Evolutionary conservation across 257 asterid genomes (phyloP).

Genomic region (Eustoma russellianum): DNA sequence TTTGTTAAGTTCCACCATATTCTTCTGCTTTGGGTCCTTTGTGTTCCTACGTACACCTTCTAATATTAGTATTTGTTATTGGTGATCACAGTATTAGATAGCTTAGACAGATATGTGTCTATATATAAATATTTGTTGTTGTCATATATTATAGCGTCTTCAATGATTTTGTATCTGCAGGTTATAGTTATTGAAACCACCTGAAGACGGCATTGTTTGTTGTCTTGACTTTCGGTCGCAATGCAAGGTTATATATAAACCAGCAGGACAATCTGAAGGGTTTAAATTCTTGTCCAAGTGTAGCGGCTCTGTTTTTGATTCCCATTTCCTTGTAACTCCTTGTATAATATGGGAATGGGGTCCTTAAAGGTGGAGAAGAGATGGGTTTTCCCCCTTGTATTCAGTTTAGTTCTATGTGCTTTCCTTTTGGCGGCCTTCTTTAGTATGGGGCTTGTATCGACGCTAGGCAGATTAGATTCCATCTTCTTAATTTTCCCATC

Average conservation of each 20-base stretch:
- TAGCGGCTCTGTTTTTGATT: slow-evolving; percentile 17
- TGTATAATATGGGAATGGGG: slow-evolving; percentile 54
- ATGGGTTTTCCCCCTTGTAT: slow-evolving; percentile 67
- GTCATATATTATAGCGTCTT: too few relatives aligned
- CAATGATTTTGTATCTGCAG: slow-evolving; percentile 4
- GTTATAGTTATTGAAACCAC: slow-evolving; percentile 18
- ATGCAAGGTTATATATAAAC: slow-evolving; percentile 11
- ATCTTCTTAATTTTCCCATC: slow-evolving; percentile 48
- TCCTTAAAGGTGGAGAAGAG: slow-evolving; percentile 52
- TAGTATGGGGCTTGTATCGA: slow-evolving; percentile 58
- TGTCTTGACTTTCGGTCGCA: slow-evolving; percentile 24
- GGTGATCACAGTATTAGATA: too few relatives aligned
- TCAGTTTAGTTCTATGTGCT: slow-evolving; percentile 46
- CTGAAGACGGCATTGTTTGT: slow-evolving; percentile 20
- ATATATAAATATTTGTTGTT: too few relatives aligned
- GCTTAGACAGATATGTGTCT: too few relatives aligned
- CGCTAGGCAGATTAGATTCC: slow-evolving; percentile 46
- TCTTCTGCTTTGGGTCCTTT: too few relatives aligned
- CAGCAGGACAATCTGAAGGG: not conserved
- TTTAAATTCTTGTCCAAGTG: slow-evolving; percentile 15
- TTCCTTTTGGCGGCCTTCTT: slow-evolving; percentile 61
- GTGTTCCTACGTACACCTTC: too few relatives aligned
- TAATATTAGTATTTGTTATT: too few relatives aligned
- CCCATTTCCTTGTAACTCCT: slow-evolving; percentile 14
- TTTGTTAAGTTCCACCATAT: too few relatives aligned